A percentile compares a stretch with the other conserved stretches of the same genome.
phyloP scores from a whole-genome alignment of 2,329 filamentous ascomycete species.

The Talaromyces amestolkiae region DNA sequence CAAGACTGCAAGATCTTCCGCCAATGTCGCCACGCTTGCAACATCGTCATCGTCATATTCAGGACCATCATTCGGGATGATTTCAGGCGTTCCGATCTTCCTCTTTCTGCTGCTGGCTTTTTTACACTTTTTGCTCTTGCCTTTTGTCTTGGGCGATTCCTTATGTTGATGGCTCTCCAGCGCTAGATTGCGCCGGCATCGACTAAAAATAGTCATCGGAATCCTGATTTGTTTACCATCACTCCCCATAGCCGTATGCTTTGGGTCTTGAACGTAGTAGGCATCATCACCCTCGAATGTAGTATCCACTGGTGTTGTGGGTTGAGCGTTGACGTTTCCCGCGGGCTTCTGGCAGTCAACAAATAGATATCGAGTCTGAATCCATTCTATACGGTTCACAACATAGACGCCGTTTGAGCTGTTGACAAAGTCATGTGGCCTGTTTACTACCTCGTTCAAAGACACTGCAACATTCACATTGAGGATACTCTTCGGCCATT shows the following conservation, averaged over 20 bases:
- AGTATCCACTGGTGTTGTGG: background rate
- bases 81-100: background rate
- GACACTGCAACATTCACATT: slow-evolving; percentile 62
- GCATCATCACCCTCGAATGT: slow-evolving; percentile 8
- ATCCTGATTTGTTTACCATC: slow-evolving; percentile 44
- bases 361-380: slow-evolving; percentile 84
- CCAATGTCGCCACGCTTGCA: slow-evolving; percentile 50
- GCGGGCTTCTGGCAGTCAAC: slow-evolving; percentile 42
- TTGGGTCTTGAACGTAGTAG: slow-evolving; percentile 40
- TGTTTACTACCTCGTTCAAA: slow-evolving; percentile 82
- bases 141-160: slow-evolving; percentile 22
- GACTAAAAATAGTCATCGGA: slow-evolving; percentile 52
- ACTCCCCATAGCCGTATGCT: slow-evolving; percentile 42
- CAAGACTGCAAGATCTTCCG: slow-evolving; percentile 48
- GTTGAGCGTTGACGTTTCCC: background rate
- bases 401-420: slow-evolving; percentile 61
- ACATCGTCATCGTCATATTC: slow-evolving; percentile 25
- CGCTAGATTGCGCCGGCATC: slow-evolving; percentile 36
- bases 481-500: slow-evolving; percentile 68
- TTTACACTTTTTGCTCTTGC: slow-evolving; percentile 14
- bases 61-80: slow-evolving; percentile 27
- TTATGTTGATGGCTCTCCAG: background rate
- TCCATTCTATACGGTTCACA: slow-evolving; percentile 75
- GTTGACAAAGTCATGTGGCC: slow-evolving; percentile 59
- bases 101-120: background rate